These are phyloP conservation scores for Tagetes patula DNA, from an alignment of 129 eudicot genomes.

Conservation along the genomic window DNA sequence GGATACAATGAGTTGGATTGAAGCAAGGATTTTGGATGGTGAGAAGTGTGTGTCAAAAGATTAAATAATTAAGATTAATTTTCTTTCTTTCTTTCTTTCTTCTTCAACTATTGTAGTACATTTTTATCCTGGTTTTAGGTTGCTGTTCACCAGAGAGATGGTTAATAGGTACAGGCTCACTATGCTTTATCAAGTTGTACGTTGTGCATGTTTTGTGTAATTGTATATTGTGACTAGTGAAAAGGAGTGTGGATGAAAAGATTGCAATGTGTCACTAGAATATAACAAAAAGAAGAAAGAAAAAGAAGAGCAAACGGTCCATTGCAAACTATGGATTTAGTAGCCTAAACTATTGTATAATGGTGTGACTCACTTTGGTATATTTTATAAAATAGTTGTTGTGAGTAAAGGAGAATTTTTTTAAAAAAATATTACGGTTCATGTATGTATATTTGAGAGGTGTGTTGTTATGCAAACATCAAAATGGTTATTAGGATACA, in stretches of 20 bases:
- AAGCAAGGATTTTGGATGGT: constrained; percentile 74
- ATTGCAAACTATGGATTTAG: background rate
- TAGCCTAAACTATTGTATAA: background rate
- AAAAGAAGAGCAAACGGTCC: constrained; percentile 32
- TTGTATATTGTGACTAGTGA: background rate
- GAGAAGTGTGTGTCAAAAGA: constrained; percentile 49
- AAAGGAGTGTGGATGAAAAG: constrained; percentile 7
- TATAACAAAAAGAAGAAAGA: constrained; percentile 11
- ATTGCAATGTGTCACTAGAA: background rate
- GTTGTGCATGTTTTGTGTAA: background rate
- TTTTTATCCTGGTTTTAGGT: constrained; percentile 21
- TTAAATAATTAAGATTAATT: constrained; percentile 15
- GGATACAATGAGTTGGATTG: constrained; percentile 74
- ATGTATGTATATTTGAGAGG: too few relatives aligned
- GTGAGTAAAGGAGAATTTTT: too few relatives aligned
- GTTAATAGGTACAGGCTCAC: background rate
- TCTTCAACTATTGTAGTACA: constrained; percentile 10
- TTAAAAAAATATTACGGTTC: too few relatives aligned
- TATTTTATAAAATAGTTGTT: background rate
- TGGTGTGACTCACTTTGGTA: background rate
- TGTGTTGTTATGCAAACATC: too few relatives aligned
- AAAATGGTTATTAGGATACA: too few relatives aligned
- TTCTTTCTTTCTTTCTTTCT: background rate
- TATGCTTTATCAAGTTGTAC: background rate
- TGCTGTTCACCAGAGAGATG: background rate